A percentile compares a stretch with the other conserved stretches of the same genome.
Evolutionary conservation across 139 green algal species (phyloP).

Genomic region (Chlamydomonas sp.): DNA sequence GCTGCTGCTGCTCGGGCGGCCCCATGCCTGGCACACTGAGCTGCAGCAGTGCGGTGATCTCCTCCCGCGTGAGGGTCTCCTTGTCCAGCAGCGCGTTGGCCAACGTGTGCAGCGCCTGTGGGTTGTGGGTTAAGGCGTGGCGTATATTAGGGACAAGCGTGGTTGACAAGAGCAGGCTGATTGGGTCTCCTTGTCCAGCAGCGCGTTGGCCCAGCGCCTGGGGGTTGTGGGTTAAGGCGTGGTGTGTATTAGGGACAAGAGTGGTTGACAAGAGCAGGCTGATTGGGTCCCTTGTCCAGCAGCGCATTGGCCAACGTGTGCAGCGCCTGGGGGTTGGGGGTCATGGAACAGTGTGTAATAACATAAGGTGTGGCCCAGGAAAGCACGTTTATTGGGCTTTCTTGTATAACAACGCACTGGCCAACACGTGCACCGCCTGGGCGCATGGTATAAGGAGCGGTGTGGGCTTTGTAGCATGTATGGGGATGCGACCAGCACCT

Average conservation of each 20-base stretch:
- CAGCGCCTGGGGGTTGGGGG: conserved; percentile 4
- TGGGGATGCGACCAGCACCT: background rate
- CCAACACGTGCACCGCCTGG: no score
- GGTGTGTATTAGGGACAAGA: no score
- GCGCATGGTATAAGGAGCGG: background rate
- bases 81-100: conserved; percentile 83
- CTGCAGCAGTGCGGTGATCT: conserved; percentile 55
- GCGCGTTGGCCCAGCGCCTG: background rate
- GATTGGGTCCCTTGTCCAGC: no score
- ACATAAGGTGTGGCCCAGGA: background rate
- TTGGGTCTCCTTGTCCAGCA: no score
- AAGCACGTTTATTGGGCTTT: no score
- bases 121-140: no score
- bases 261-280: no score
- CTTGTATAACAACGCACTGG: no score
- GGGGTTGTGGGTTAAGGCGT: background rate
- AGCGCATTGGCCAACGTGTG: no score
- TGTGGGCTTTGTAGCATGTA: background rate
- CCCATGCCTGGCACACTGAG: background rate
- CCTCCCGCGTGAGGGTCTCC: conserved; percentile 82
- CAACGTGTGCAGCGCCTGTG: conserved; percentile 82
- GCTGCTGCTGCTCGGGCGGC: no score
- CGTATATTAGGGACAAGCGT: no score
- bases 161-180: no score
- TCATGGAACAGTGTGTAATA: background rate